These are phyloP conservation scores for Galerina sulciceps DNA, from an alignment of 768 basidiomycete genomes.

Conservation along the genomic window DNA sequence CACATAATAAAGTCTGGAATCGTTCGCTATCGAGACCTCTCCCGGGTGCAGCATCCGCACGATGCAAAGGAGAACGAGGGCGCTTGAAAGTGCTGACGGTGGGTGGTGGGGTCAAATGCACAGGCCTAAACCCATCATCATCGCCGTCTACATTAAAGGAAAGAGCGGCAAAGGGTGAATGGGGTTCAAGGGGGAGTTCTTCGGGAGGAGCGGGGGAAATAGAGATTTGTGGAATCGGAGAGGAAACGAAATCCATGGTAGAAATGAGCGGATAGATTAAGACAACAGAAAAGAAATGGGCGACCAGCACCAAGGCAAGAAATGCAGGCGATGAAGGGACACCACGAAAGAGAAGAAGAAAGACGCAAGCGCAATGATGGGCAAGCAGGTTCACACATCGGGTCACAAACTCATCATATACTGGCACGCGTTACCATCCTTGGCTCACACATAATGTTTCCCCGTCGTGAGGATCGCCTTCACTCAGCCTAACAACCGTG, in stretches of 20 bases:
- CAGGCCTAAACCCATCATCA: slow-evolving; percentile 56
- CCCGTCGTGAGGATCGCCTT: slow-evolving; percentile 19
- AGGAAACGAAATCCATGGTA: slow-evolving; percentile 45
- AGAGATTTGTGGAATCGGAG: slow-evolving; percentile 66
- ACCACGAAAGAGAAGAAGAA: slow-evolving; percentile 37
- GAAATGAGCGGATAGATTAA: slow-evolving; percentile 23
- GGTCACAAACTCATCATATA: slow-evolving; percentile 27
- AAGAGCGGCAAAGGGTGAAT: slow-evolving; percentile 60
- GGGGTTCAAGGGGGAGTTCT: slow-evolving; percentile 53
- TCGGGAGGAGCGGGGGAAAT: slow-evolving; percentile 72
- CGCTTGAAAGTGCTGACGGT: slow-evolving; percentile 44
- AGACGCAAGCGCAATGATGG: slow-evolving; percentile 26
- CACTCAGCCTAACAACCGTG: slow-evolving; percentile 17
- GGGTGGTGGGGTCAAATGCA: slow-evolving; percentile 61
- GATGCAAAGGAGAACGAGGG: slow-evolving; percentile 56
- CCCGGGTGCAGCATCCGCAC: slow-evolving; percentile 36
- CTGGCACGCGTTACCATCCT: slow-evolving; percentile 22
- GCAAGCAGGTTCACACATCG: slow-evolving; percentile 18
- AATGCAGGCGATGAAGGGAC: slow-evolving; percentile 26
- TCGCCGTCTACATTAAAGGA: slow-evolving; percentile 37
- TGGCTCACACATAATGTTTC: slow-evolving; percentile 17
- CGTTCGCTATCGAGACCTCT: slow-evolving; percentile 66
- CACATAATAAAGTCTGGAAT: slow-evolving; percentile 66
- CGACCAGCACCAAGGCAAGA: slow-evolving; percentile 56
- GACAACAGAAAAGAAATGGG: slow-evolving; percentile 35